Conservation (phyloP, 768 basidiomycete genomes). For the Kwoniella dendrophila region DNA sequence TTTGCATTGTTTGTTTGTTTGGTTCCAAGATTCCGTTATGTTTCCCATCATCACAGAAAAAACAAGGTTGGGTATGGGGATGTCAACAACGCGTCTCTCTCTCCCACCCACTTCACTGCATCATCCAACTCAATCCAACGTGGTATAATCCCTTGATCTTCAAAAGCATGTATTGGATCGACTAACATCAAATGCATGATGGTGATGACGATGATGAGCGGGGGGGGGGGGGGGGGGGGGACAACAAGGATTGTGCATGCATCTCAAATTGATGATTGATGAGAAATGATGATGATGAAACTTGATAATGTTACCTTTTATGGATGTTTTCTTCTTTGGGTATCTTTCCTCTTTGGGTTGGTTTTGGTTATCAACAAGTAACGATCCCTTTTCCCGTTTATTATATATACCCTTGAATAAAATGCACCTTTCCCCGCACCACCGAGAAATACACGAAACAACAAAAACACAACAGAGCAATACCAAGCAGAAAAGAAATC, state of each 20-base stretch:
- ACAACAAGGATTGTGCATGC: too few species aligned
- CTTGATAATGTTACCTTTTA: background rate
- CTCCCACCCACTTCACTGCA: background rate
- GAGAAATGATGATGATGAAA: constrained; percentile 1
- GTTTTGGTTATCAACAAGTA: background rate
- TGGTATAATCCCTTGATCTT: background rate
- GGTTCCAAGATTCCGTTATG: constrained; percentile 1
- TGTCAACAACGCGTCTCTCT: constrained; percentile 10
- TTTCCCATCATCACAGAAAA: constrained; percentile 1
- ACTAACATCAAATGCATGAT: background rate
- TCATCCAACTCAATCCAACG: constrained; percentile 14
- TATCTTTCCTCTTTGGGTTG: constrained; percentile 24
- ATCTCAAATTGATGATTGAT: too few species aligned
- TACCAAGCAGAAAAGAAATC: constrained; percentile 1
- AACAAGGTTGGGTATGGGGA: background rate
- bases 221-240: background rate
- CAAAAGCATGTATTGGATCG: background rate
- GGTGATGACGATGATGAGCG: background rate
- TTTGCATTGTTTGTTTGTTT: constrained; percentile 11
- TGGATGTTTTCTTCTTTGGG: constrained; percentile 17
- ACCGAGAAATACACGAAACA: background rate
- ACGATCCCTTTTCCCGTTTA: constrained; percentile 4
- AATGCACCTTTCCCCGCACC: constrained; percentile 9
- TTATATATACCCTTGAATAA: background rate
- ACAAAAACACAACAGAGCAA: too few species aligned